Percentiles rank a stretch among this genome's conserved stretches.
phyloP scores from a whole-genome alignment of 176 grass and related monocot species.

The Oryza coarctata region DNA sequence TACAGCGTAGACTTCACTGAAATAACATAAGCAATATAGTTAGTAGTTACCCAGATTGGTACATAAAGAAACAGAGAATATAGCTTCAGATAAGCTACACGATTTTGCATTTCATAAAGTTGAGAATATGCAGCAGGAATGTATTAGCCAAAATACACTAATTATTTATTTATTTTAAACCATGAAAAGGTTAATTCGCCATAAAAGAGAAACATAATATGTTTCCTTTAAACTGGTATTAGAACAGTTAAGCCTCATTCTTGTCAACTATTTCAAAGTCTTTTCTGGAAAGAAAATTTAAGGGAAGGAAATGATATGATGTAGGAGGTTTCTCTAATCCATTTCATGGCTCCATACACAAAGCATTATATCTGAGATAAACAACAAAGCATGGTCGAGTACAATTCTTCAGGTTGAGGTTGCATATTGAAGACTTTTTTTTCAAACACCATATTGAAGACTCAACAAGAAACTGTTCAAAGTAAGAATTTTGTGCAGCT shows the following conservation, averaged over 20 bases:
- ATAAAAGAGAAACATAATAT: background rate
- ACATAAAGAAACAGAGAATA: background rate
- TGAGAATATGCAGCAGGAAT: background rate
- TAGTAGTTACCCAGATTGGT: constrained; percentile 8
- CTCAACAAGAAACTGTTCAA: background rate
- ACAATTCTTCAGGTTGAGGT: constrained; percentile 1
- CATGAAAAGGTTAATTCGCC: background rate
- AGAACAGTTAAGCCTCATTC: background rate
- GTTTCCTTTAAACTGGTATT: background rate
- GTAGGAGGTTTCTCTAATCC: background rate
- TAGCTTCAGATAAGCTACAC: constrained; percentile 22
- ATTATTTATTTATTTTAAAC: background rate
- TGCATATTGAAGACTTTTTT: constrained; percentile 9
- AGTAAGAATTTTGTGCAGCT: background rate
- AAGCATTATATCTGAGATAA: background rate
- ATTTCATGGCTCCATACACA: background rate
- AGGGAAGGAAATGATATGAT: background rate
- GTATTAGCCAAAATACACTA: background rate
- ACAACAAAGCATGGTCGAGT: background rate
- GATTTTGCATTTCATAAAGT: constrained; percentile 1
- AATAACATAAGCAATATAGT: constrained; percentile 33
- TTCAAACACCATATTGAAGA: constrained; percentile 20
- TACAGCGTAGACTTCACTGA: constrained; percentile 97
- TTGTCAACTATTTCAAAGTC: background rate
- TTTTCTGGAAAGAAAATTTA: background rate